Evolutionary conservation across 2,329 filamentous ascomycete genomes (phyloP).

Genomic region (Cladophialophora immunda): DNA sequence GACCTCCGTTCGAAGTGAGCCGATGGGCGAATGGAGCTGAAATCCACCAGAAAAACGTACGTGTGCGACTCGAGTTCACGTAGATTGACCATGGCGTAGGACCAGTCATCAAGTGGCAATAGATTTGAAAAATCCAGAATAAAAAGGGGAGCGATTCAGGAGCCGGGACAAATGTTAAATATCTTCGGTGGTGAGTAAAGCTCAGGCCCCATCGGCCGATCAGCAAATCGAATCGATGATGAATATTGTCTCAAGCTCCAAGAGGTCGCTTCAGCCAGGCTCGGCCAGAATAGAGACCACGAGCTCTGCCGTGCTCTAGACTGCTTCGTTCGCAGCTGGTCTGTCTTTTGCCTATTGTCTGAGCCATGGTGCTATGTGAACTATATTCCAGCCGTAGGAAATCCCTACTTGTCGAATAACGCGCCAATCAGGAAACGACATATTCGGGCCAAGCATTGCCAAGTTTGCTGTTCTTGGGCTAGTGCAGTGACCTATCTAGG

Average conservation of each 20-base stretch:
- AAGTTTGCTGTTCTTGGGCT: background rate
- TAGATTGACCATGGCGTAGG: background rate
- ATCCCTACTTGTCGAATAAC: background rate
- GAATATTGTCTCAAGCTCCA: background rate
- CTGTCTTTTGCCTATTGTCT: background rate
- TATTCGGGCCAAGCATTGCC: background rate
- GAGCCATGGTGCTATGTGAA: background rate
- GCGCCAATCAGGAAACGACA: background rate
- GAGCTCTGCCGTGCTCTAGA: background rate
- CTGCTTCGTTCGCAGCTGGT: background rate
- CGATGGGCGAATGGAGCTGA: background rate
- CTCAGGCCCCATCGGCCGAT: background rate
- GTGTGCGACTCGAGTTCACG: background rate
- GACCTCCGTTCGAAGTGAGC: slow-evolving; percentile 5
- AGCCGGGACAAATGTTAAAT: background rate
- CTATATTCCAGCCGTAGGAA: background rate
- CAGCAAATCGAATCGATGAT: background rate
- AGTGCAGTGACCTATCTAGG: background rate
- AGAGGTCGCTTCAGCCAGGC: background rate
- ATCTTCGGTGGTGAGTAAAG: background rate
- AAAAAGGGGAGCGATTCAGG: background rate
- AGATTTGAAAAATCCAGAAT: background rate
- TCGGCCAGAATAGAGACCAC: background rate
- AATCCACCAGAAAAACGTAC: slow-evolving; percentile 7
- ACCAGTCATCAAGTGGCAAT: background rate